Percentiles rank a stretch among this genome's conserved stretches.
Conservation (phyloP, 2,329 filamentous ascomycete species). For the Aspergillus melleus region DNA sequence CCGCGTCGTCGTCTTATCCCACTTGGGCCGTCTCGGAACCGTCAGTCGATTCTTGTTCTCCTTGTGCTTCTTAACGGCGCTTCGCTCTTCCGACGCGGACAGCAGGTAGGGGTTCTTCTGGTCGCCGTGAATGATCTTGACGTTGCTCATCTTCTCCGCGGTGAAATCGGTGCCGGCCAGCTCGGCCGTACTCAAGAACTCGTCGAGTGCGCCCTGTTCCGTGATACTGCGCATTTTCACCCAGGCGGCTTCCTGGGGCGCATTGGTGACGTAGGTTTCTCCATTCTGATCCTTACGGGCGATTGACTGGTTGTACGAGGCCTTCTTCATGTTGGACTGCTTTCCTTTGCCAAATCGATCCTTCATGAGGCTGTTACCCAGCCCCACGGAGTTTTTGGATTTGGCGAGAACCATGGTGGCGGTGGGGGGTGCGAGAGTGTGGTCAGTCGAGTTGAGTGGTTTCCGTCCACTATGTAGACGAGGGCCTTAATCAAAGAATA, state of each 20-base stretch:
- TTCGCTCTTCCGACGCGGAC: conserved; percentile 78
- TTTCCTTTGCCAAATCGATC: conserved; percentile 96
- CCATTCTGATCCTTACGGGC: conserved; percentile 72
- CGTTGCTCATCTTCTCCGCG: conserved; percentile 97
- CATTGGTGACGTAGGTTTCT: conserved; percentile 88
- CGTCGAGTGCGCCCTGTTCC: conserved; percentile 92
- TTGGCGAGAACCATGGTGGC: conserved; percentile 74
- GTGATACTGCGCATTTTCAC: conserved; percentile 99
- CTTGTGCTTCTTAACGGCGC: conserved; percentile 75
- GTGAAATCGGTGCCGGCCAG: conserved; percentile 98
- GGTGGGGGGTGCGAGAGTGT: conserved; percentile 7
- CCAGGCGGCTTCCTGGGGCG: conserved; percentile 87
- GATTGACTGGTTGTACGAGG: conserved; percentile 62
- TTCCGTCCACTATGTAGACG: not conserved
- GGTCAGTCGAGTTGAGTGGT: not conserved
- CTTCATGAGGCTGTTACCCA: conserved; percentile 98
- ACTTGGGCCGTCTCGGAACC: conserved; percentile 83
- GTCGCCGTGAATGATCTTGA: conserved; percentile 97
- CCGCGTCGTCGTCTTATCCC: conserved; percentile 83
- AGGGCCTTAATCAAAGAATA: not conserved
- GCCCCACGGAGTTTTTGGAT: conserved; percentile 90
- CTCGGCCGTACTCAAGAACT: conserved; percentile 94
- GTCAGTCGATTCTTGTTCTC: conserved; percentile 77
- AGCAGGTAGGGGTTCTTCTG: conserved; percentile 94
- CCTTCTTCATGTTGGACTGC: conserved; percentile 76